Evolutionary conservation across 2,329 filamentous ascomycete genomes (phyloP), one percentile per base, ranked within the genome.

Genomic region (Diaporthe batatas): DNA sequence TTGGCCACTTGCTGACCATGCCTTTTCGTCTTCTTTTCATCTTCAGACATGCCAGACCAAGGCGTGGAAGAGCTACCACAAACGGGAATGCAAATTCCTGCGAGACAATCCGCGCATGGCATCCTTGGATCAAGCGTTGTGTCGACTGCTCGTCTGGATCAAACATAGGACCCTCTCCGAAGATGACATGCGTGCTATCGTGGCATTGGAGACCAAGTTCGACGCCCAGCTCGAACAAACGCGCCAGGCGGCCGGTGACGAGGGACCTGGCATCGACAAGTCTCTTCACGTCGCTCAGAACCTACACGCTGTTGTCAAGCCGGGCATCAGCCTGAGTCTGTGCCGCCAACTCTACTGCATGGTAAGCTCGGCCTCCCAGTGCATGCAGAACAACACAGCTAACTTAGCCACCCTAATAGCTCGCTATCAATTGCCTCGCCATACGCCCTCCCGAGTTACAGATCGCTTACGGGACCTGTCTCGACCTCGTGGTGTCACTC

Each of bases 21-120:
- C 10, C 29, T 42, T 5, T 36, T 8, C 7, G 29, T 6, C n/a
- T 51, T 25, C 36, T 29, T 29, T 29, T 29, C 29, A 2, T 29
- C 29, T 29, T 6, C 36, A 81, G 79, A 39, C 74, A 23, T 82
- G 81, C 68, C 80, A 81, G 57, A 73, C 74, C 51, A 73, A 73
- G 16, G 79, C 79, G 0, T 81, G 79, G 79, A 70, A 62, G n/a
- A 67, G 64, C 3, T 80, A 78, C 58, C 81, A 82, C 74, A 79
- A 75, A 29, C 75, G 77, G 49, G 81, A 82, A 71, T 81, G 81
- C 74, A 69, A 72, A 23, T 32, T 79, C 0, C 72, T 81, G 42
- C 68, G 70, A 29, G 58, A 76, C 7, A 59, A 47, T 4, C 77
- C 77, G 1, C 25, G 21, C 11, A 72, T 79, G 47, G 67, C 70